phyloP scores from a whole-genome alignment of 225 moss, liverwort and hornwort species.

The Sphagnum tenellum region DNA sequence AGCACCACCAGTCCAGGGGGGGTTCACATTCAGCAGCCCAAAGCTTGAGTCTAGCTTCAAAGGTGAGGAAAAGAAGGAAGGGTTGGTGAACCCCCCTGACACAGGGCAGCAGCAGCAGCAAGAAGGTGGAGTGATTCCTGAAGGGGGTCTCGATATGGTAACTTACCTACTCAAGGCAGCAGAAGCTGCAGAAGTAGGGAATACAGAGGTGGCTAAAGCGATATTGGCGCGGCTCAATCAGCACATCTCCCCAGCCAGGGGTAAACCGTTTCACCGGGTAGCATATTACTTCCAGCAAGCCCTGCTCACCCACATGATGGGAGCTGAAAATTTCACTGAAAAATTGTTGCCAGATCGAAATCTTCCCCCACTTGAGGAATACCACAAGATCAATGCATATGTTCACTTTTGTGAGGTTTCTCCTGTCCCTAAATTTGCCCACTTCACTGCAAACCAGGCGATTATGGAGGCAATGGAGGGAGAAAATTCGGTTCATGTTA shows the following conservation, averaged over 20 bases:
- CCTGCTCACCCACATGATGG: conserved; percentile 22
- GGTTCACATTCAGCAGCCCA: not conserved
- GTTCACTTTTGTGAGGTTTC: conserved; percentile 47
- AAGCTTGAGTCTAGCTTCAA: not conserved
- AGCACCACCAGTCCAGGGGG: not conserved
- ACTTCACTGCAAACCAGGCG: conserved; percentile 54
- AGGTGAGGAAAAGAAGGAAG: conserved; percentile 4
- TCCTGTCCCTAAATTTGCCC: conserved; percentile 47
- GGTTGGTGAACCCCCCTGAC: conserved; percentile 15
- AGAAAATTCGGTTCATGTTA: conserved; percentile 39
- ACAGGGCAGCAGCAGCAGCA: conserved; percentile 10
- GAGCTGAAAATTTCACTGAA: conserved; percentile 11
- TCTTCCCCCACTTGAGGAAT: conserved; percentile 24
- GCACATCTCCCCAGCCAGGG: conserved; percentile 37
- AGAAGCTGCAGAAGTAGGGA: conserved; percentile 40
- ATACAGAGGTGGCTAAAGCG: conserved; percentile 43
- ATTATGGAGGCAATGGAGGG: conserved; percentile 43
- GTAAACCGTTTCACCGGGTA: conserved; percentile 49
- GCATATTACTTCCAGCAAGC: conserved; percentile 47
- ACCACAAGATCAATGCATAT: conserved; percentile 33
- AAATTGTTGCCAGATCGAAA: conserved; percentile 19
- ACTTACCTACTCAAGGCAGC: conserved; percentile 41
- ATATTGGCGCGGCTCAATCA: conserved; percentile 70
- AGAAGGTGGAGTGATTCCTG: conserved; percentile 17
- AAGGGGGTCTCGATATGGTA: conserved; percentile 27